Evolutionary conservation across 768 basidiomycete genomes (phyloP).

Genomic region (Leucocoprinus sp.): DNA sequence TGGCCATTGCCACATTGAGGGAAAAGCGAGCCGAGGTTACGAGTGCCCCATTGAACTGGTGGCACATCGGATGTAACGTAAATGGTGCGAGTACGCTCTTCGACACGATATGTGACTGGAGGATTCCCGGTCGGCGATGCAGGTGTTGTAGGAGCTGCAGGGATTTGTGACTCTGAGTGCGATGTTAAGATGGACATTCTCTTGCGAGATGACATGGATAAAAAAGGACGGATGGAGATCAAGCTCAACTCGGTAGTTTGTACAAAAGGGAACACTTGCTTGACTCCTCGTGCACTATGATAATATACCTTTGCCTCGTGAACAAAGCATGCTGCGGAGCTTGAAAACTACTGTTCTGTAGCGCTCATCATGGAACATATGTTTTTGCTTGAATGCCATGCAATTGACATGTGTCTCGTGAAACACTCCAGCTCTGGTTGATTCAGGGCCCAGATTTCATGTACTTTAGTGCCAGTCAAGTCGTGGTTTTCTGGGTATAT

Average conservation of each 20-base stretch:
- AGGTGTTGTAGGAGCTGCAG: constrained; percentile 15
- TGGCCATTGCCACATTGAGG: constrained; percentile 25
- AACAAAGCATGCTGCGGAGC: constrained; percentile 1
- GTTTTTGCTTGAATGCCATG: not conserved
- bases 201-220: constrained; percentile 26
- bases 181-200: constrained; percentile 31
- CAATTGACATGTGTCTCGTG: not conserved
- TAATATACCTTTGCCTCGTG: constrained; percentile 2
- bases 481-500: constrained; percentile 2
- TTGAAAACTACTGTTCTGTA: too few relatives aligned
- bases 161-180: constrained; percentile 18
- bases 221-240: constrained; percentile 1
- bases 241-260: too few relatives aligned
- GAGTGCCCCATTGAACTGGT: constrained; percentile 34
- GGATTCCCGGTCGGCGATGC: constrained; percentile 25
- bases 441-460: not conserved
- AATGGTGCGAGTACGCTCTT: constrained; percentile 38
- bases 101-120: constrained; percentile 36
- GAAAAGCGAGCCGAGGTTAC: constrained; percentile 32
- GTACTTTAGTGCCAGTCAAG: not conserved
- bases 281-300: too few relatives aligned
- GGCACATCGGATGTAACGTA: constrained; percentile 36
- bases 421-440: not conserved
- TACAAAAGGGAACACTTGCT: too few relatives aligned
- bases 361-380: too few relatives aligned